These are phyloP conservation scores for Rhodamnia rubescens DNA, from an alignment of 345 rosid genomes.

Conservation along the genomic window DNA sequence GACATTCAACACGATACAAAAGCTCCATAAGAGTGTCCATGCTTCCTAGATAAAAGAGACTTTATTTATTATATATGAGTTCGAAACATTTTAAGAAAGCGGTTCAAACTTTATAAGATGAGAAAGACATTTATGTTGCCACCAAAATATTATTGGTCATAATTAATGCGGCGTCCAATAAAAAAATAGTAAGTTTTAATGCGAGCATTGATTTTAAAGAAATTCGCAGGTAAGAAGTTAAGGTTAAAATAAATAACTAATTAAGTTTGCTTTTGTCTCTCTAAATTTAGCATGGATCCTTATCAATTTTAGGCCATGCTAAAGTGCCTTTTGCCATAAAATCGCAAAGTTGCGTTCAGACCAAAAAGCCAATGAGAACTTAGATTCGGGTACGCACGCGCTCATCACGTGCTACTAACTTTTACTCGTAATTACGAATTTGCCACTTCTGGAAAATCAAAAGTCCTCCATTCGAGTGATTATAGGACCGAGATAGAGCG, in stretches of 20 bases:
- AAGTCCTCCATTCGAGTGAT: not conserved
- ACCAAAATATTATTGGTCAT: accelerated
- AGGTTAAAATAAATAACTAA: not conserved
- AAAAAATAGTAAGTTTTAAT: not conserved
- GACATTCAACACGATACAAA: too few relatives aligned
- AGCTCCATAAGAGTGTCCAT: too few relatives aligned
- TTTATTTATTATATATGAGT: not conserved
- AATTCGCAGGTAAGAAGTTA: not conserved
- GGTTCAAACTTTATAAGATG: not conserved
- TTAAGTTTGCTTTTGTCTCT: not conserved
- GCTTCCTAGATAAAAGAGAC: not conserved
- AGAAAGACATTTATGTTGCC: accelerated
- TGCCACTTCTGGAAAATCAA: not conserved
- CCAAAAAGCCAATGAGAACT: not conserved
- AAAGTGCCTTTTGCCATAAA: not conserved
- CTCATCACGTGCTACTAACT: not conserved
- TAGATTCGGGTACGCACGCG: not conserved
- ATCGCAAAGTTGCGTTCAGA: not conserved
- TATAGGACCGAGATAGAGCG: not conserved
- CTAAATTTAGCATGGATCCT: not conserved
- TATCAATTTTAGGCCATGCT: not conserved
- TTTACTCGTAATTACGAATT: not conserved
- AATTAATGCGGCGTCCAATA: accelerated
- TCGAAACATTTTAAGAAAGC: not conserved
- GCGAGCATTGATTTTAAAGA: not conserved